Base-by-base conservation (phyloP, 2,329 filamentous ascomycete genomes). In the Curvularia sp. region DNA sequence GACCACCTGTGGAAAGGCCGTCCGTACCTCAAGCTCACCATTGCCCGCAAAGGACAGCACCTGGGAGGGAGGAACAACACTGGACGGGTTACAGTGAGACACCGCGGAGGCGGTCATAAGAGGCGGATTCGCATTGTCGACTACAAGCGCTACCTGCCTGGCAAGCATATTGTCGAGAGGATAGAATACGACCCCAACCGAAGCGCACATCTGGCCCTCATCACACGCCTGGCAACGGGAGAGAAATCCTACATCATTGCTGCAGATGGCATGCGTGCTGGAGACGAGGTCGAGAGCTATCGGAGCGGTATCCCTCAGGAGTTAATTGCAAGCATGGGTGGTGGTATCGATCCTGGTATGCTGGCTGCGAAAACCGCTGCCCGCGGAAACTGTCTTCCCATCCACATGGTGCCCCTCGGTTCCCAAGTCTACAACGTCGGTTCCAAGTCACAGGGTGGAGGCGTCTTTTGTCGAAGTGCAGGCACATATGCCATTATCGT, bases 161-260 rank as follows among this genome's bases (percentile, higher is more conserved):
- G 95, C 18, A 88, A 91, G 64, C 95, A 98, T 70, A 79, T 89
- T 15, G 94, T 99, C 54, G 93, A 98, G 75, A 88, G 95, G 61
- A 95, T 99, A 72, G 95, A 99, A 78, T 93, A 98, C 77, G 96
- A 99, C 71, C 95, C 95, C 0, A 92, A 92, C 65, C 89, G 95
- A 51, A 96, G 88, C 70, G 92, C 94, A 13, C 95, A 99, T 75
- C 93, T 99, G 77, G 95, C 95, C 5, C 84, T 99, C 55, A 73
- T 97, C 48, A 93, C 88, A 49, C 88, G 90, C 69, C 82, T 92
- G 64, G 85, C 87, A 48, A 94, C 90, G 0, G 86, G 88, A 12
- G 85, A 85, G 66, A 89, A 95, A 80, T 92, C 89, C 65, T 99
- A 99, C 78, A 96, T 99, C 64, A 83, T 99, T 58, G 95, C 95